These are phyloP conservation scores for Irineochytrium annulatum DNA, from an alignment of 192 early-diverging fungal species.

Conservation along the genomic window DNA sequence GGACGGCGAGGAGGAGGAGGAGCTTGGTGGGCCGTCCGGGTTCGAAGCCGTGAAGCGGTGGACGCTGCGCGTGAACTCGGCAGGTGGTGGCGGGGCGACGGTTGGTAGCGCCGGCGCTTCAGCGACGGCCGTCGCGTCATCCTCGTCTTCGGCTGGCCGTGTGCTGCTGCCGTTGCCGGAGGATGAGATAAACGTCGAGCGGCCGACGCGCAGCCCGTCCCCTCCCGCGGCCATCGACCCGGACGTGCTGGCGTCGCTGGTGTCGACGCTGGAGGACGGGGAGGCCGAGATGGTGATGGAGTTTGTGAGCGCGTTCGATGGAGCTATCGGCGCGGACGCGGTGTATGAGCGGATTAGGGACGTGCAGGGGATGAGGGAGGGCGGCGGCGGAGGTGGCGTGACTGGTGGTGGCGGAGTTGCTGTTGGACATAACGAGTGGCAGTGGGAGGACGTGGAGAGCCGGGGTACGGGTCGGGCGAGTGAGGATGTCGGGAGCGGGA, in stretches of 20 bases:
- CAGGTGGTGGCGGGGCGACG: no score
- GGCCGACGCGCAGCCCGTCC: neutral
- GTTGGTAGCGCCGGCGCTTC: no score
- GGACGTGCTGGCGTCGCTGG: neutral
- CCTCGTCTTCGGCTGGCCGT: no score
- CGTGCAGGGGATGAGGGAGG: neutral
- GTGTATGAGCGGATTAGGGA: neutral
- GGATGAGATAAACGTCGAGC: neutral
- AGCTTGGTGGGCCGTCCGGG: neutral
- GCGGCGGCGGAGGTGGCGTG: neutral
- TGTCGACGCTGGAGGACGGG: neutral
- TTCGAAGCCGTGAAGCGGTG: constrained; percentile 18
- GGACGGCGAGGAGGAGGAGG: neutral
- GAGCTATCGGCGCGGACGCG: neutral
- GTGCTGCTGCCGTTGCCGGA: no score
- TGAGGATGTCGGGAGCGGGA: no score
- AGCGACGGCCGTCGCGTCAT: no score
- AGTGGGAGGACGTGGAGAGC: neutral
- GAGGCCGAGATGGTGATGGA: neutral
- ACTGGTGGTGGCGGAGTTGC: neutral
- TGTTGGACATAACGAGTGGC: neutral
- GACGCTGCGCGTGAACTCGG: constrained; percentile 24
- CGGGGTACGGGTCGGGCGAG: no score
- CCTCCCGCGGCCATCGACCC: neutral
- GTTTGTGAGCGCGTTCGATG: neutral